Base-by-base conservation (phyloP, 495 filamentous ascomycete species). In the Oleoguttula mirabilis region DNA sequence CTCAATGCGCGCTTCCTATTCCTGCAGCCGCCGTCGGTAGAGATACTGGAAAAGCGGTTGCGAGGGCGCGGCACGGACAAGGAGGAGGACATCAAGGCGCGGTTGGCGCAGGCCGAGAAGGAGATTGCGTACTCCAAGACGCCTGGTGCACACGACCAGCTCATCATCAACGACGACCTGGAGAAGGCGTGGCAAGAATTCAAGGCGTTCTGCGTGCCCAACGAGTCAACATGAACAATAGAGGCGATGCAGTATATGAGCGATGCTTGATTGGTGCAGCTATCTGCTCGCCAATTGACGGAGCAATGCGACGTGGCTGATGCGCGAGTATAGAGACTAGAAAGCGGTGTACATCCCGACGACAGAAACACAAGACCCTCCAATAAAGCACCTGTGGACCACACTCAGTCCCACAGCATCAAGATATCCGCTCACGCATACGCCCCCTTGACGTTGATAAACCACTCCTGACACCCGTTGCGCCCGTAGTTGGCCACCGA, bases 91-190 rank as follows among this genome's bases (percentile, higher is more conserved):
- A 66, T 98, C 21, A 61, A 67, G 54, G 84, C 84, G 66, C 66
- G 88, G 24, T 59, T 95, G 37, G 59, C 69, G 14, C 86, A 90
- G 60, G 90, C 88, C 1, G 72, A 73, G 63, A 70, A 72, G 39
- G 90, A 98, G 69, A 69, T 95, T 39, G 84, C 80, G 47, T 94
- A 75, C 59, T 68, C 86, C 12, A 70, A 80, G 55, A 69, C 32
- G 16, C 48, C 73, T 0, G 86, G 81, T 12, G 76, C 79, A 8
- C 82, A 90, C 61, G 90, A 95, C 51, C 75, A 76, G 63, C 76
- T 84, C 40, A 77, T 98, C 47, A 78, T 94, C 24, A 98, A 98
- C 56, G 81, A 92, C 60, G 75, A 94, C 54, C 59, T 95, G 49
- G 84, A 94, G 45, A 76, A 61, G 51, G 85, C 90, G 2, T 95